Evolutionary conservation across 1,284 basidiomycete species (phyloP).

Genomic region (Puccinia hordei): DNA sequence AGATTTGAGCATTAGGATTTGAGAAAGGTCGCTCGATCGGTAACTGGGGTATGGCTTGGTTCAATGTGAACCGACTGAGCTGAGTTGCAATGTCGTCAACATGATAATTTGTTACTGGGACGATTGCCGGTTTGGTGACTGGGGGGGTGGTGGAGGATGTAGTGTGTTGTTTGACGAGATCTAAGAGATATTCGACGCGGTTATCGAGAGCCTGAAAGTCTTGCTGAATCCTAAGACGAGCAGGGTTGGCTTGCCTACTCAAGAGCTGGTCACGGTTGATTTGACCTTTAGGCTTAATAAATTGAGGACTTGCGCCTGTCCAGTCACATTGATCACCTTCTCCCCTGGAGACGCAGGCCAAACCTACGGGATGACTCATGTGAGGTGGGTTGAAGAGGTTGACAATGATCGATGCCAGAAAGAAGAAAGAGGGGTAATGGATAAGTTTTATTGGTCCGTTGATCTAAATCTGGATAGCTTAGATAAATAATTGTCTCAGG

Average conservation of each 20-base stretch:
- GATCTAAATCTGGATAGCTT: not conserved
- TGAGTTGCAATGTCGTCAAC: constrained; percentile 35
- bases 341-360: constrained; percentile 35
- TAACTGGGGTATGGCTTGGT: constrained; percentile 19
- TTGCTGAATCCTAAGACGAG: constrained; percentile 25
- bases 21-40: not conserved
- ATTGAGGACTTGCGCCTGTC: constrained; percentile 28
- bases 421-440: constrained; percentile 4
- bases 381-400: not conserved
- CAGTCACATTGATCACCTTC: constrained; percentile 46
- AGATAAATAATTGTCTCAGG: not conserved
- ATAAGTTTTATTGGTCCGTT: no score
- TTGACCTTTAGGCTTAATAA: constrained; percentile 25
- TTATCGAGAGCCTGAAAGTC: constrained; percentile 14
- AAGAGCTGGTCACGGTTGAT: not conserved
- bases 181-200: constrained; percentile 8
- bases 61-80: constrained; percentile 35
- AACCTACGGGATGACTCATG: constrained; percentile 17
- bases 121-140: constrained; percentile 8
- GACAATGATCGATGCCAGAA: not conserved
- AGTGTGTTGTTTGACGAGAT: constrained; percentile 14
- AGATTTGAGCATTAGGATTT: constrained; percentile 35
- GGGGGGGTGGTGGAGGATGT: not conserved
- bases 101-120: constrained; percentile 34
- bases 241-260: constrained; percentile 1